phyloP scores from a whole-genome alignment of 495 filamentous ascomycete genomes.

The Hypomontagnella submonticulosa region DNA sequence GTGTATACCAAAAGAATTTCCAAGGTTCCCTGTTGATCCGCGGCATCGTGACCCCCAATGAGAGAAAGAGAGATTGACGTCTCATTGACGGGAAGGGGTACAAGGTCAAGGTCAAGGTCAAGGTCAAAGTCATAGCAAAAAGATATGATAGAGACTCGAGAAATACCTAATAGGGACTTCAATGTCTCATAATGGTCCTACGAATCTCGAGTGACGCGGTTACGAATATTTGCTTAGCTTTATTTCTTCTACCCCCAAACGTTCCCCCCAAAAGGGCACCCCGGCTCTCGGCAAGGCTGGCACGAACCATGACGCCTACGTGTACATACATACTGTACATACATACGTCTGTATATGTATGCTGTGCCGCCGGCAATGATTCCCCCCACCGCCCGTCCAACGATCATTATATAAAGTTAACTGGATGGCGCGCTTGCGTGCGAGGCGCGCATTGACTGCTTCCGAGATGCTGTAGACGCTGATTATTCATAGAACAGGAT shows the following conservation, averaged over 20 bases:
- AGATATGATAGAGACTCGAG: background rate
- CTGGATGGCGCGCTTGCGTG: conserved; percentile 35
- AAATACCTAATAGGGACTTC: background rate
- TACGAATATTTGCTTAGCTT: conserved; percentile 10
- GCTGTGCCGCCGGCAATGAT: conserved; percentile 37
- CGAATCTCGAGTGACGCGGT: conserved; percentile 34
- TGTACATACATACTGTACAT: conserved; percentile 14
- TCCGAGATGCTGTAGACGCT: conserved; percentile 28
- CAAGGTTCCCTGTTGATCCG: conserved; percentile 24
- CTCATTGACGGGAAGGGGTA: background rate
- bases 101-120: background rate
- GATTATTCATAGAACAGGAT: conserved; percentile 46
- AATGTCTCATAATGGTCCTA: conserved; percentile 4
- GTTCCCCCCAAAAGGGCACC: conserved; percentile 1
- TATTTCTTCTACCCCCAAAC: conserved; percentile 5
- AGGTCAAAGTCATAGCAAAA: background rate
- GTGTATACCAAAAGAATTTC: conserved; percentile 15
- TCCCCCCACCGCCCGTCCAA: conserved; percentile 31
- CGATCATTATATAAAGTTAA: conserved; percentile 41
- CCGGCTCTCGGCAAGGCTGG: conserved; percentile 27
- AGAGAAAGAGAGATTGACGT: conserved; percentile 6
- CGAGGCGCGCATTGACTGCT: conserved; percentile 41
- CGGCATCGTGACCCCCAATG: conserved; percentile 30
- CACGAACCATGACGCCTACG: conserved; percentile 36
- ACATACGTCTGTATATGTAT: conserved; percentile 7